Evolutionary conservation across 1,139 yeast genomes (phyloP).

Genomic region (Lodderomyces elongisporus): DNA sequence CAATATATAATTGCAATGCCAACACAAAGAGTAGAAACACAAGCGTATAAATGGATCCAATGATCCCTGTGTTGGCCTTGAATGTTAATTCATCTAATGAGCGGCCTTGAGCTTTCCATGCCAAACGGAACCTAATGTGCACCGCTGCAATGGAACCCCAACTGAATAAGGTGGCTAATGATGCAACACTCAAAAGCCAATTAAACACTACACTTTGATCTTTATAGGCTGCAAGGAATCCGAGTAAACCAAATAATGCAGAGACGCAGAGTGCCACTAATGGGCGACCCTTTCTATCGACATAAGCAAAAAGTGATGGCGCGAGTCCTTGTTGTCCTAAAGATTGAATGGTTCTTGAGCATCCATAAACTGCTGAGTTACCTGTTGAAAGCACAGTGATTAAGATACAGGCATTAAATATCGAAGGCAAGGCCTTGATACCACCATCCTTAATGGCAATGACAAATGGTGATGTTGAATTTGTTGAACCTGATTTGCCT

Average conservation of each 20-base stretch:
- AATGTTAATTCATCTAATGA: constrained; percentile 25
- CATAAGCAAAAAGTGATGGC: constrained; percentile 49
- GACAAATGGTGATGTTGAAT: constrained; percentile 49
- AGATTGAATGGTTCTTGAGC: constrained; percentile 64
- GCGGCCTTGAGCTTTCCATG: constrained; percentile 27
- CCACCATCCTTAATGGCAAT: constrained; percentile 54
- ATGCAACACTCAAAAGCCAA: constrained; percentile 41
- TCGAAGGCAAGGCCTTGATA: constrained; percentile 55
- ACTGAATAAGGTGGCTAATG: constrained; percentile 37
- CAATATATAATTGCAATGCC: constrained; percentile 33
- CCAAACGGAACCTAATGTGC: constrained; percentile 36
- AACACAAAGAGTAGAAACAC: constrained; percentile 26
- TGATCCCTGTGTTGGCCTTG: constrained; percentile 26
- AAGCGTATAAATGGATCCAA: constrained; percentile 33
- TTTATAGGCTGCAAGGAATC: constrained; percentile 37
- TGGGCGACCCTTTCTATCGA: constrained; percentile 58
- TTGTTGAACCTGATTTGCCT: constrained; percentile 29
- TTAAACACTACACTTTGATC: constrained; percentile 32
- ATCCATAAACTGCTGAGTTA: constrained; percentile 67
- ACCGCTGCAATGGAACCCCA: constrained; percentile 39
- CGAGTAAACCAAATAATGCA: constrained; percentile 35
- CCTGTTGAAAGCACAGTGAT: constrained; percentile 69
- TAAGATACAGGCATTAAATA: constrained; percentile 64
- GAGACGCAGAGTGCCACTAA: constrained; percentile 32
- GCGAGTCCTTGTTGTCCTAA: constrained; percentile 61